These are phyloP conservation scores for Bodo saltans DNA, from an alignment of 78 protist genomes.

Conservation along the genomic window DNA sequence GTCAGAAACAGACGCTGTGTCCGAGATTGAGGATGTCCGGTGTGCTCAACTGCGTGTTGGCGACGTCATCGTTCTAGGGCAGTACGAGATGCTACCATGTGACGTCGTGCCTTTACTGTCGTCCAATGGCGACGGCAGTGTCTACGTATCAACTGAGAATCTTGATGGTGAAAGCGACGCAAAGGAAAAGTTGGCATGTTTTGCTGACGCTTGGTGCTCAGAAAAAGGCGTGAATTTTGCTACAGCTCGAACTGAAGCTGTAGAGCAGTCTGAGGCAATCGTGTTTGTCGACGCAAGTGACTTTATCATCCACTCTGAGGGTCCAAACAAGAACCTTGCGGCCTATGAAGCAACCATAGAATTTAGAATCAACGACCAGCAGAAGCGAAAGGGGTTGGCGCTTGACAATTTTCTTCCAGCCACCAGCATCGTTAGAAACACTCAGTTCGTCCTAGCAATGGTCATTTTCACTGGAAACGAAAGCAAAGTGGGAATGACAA, in stretches of 20 bases:
- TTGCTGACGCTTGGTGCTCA: too few species aligned
- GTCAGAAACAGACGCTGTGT: too few species aligned
- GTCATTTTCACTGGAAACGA: slow-evolving; percentile 77
- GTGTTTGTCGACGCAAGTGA: too few species aligned
- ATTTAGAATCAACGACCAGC: too few species aligned
- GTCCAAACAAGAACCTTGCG: too few species aligned
- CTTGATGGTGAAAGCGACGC: slow-evolving; percentile 84
- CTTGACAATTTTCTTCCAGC: background rate
- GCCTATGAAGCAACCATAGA: too few species aligned
- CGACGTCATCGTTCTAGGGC: slow-evolving; percentile 51
- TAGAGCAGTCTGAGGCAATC: too few species aligned
- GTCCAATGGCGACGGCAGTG: slow-evolving; percentile 34
- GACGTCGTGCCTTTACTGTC: slow-evolving; percentile 56
- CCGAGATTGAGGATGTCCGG: slow-evolving; percentile 10
- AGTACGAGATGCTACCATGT: slow-evolving; percentile 54
- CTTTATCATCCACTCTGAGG: too few species aligned
- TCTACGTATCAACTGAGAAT: slow-evolving; percentile 56
- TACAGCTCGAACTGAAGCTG: too few species aligned
- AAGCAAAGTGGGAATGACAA: slow-evolving; percentile 60
- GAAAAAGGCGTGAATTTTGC: too few species aligned
- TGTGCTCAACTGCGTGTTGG: slow-evolving; percentile 63
- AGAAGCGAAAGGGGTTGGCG: too few species aligned
- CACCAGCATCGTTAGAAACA: slow-evolving; percentile 47
- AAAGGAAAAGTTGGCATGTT: too few species aligned
- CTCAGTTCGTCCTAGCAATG: slow-evolving; percentile 55